These are phyloP conservation scores for Penicillium riverlandense DNA, from an alignment of 495 filamentous ascomycete genomes.

Conservation along the genomic window DNA sequence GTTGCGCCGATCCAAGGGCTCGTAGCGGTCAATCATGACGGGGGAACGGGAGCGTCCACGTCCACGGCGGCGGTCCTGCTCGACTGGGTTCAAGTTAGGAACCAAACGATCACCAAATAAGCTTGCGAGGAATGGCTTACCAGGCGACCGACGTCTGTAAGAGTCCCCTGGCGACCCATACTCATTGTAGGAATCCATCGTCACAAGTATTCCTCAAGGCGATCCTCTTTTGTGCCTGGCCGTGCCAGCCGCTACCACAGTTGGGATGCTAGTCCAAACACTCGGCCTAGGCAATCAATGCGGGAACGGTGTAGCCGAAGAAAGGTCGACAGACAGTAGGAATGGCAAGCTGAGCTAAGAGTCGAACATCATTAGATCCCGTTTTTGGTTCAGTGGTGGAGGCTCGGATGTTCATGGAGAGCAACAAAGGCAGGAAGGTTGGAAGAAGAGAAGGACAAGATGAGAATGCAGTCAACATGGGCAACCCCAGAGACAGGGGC, in stretches of 20 bases:
- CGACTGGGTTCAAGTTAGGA: constrained; percentile 15
- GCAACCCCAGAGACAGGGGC: no score
- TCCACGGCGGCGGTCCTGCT: constrained; percentile 43
- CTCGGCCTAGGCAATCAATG: neutral
- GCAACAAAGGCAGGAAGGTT: no score
- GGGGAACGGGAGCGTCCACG: constrained; percentile 67
- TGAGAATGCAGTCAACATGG: no score
- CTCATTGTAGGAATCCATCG: constrained; percentile 40
- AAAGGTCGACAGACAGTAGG: no score
- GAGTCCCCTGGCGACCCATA: constrained; percentile 36
- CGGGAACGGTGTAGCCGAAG: neutral
- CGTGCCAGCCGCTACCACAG: no score
- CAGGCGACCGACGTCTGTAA: constrained; percentile 46
- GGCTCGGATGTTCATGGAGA: no score
- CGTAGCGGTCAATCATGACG: constrained; percentile 59
- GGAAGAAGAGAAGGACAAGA: no score
- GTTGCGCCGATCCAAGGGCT: constrained; percentile 51
- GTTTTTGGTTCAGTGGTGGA: no score
- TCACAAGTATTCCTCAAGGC: neutral
- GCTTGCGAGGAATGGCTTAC: constrained; percentile 24
- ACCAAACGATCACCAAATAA: constrained; percentile 3
- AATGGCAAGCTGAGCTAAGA: no score
- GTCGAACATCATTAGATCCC: no score
- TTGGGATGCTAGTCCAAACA: neutral
- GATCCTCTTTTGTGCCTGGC: no score